Percentiles rank a stretch among this genome's conserved stretches.
phyloP scores from a whole-genome alignment of 73 alveolate species.

The Blepharisma stoltei region DNA sequence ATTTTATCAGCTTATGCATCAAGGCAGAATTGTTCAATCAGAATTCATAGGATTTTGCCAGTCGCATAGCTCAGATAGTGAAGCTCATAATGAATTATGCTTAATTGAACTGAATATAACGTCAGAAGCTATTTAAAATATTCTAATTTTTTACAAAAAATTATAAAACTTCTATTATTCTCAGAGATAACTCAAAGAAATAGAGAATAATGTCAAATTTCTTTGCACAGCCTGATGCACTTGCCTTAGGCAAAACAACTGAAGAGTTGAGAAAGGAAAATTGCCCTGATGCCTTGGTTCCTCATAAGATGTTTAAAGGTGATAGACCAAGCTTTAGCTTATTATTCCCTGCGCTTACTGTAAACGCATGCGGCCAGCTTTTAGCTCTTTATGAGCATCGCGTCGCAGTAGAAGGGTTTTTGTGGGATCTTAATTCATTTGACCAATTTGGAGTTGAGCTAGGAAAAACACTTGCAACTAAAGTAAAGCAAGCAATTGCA shows the following conservation, averaged over 20 bases:
- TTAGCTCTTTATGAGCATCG: slow-evolving; percentile 87
- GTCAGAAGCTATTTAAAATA: too few relatives aligned
- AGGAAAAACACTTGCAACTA: slow-evolving; percentile 70
- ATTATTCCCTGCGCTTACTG: slow-evolving; percentile 33
- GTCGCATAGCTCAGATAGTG: slow-evolving; percentile 65
- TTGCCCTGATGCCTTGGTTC: slow-evolving; percentile 67
- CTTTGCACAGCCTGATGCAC: slow-evolving; percentile 97
- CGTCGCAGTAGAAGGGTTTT: slow-evolving; percentile 82
- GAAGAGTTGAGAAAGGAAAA: slow-evolving; percentile 42
- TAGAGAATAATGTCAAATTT: slow-evolving; percentile 92
- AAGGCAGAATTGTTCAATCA: slow-evolving; percentile 81
- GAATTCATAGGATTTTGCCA: slow-evolving; percentile 85
- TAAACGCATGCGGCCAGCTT: slow-evolving; percentile 69
- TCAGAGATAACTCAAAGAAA: slow-evolving; percentile 73
- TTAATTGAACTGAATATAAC: too few relatives aligned
- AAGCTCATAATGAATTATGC: slow-evolving; percentile 27
- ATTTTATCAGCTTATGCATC: slow-evolving; percentile 83
- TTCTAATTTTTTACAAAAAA: too few relatives aligned
- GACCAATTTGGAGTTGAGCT: slow-evolving; percentile 86
- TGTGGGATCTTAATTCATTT: slow-evolving; percentile 64
- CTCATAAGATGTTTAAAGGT: slow-evolving; percentile 82
- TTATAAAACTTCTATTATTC: too few relatives aligned
- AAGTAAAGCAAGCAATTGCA: slow-evolving; percentile 54
- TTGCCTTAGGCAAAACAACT: slow-evolving; percentile 79
- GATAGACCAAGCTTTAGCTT: slow-evolving; percentile 62